These are phyloP conservation scores for Diaporthe velutina DNA, from an alignment of 2,329 filamentous ascomycete species.

Conservation along the genomic window DNA sequence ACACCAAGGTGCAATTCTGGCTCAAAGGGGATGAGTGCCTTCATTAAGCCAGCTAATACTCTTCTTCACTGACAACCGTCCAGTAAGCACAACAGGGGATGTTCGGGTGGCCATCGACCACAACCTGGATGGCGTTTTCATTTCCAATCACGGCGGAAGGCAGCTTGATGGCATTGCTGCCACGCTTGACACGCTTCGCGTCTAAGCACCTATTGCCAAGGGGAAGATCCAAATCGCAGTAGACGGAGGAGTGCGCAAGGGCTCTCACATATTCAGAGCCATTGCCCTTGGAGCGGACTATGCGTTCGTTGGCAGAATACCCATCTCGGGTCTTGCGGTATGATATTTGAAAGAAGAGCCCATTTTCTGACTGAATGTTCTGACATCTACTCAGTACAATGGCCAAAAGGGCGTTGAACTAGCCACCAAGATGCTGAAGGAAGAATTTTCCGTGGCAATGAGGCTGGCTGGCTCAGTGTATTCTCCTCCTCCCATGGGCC, in stretches of 20 bases:
- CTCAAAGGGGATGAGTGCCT: slow-evolving; percentile 53
- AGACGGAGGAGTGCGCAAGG: slow-evolving; percentile 66
- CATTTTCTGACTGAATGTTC: neutral
- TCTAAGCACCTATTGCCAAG: slow-evolving; percentile 62
- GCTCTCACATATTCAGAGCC: slow-evolving; percentile 68
- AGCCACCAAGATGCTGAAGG: slow-evolving; percentile 13
- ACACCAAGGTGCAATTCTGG: slow-evolving; percentile 63
- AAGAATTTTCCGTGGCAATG: slow-evolving; percentile 21
- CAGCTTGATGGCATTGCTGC: slow-evolving; percentile 55
- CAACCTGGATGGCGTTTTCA: slow-evolving; percentile 58
- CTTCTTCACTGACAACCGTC: slow-evolving; percentile 11
- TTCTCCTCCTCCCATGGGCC: neutral
- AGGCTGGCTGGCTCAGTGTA: slow-evolving; percentile 7
- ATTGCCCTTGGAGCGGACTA: slow-evolving; percentile 65
- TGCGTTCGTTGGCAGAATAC: slow-evolving; percentile 60
- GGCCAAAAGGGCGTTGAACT: slow-evolving; percentile 19
- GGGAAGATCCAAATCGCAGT: slow-evolving; percentile 64
- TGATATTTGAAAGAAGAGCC: slow-evolving; percentile 37
- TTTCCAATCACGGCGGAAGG: slow-evolving; percentile 71
- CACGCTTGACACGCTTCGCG: slow-evolving; percentile 56
- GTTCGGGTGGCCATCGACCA: slow-evolving; percentile 52
- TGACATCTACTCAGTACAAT: neutral
- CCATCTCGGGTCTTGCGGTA: slow-evolving; percentile 58
- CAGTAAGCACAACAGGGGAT: slow-evolving; percentile 54
- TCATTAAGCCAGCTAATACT: neutral